Evolutionary conservation across 2,329 filamentous ascomycete species (phyloP).

Genomic region (Aspergillus novoparasiticus): DNA sequence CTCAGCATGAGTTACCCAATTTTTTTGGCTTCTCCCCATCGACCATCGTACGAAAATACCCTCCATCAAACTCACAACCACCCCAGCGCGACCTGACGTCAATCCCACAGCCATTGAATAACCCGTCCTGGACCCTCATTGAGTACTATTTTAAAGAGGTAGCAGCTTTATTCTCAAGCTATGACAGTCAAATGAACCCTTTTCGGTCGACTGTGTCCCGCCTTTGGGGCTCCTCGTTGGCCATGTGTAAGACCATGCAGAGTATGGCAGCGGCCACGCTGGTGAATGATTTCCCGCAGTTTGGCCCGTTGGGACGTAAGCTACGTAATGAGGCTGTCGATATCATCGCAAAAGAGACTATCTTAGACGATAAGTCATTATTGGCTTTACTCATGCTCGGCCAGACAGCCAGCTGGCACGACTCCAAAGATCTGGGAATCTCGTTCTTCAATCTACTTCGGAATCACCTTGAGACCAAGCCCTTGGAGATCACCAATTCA

Average conservation of each 20-base stretch:
- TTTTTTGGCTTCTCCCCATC: slow-evolving; percentile 36
- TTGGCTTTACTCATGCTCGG: slow-evolving; percentile 62
- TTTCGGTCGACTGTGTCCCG: slow-evolving; percentile 61
- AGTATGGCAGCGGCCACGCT: slow-evolving; percentile 66
- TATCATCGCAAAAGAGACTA: slow-evolving; percentile 51
- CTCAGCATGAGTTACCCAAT: slow-evolving; percentile 20
- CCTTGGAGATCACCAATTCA: slow-evolving; percentile 29
- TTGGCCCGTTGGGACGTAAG: slow-evolving; percentile 52
- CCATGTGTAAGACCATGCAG: slow-evolving; percentile 63
- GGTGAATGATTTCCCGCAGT: slow-evolving; percentile 59
- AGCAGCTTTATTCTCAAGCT: slow-evolving; percentile 64
- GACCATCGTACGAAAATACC: slow-evolving; percentile 37
- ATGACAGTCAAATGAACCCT: slow-evolving; percentile 64
- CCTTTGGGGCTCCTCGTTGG: slow-evolving; percentile 60
- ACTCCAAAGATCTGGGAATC: slow-evolving; percentile 57
- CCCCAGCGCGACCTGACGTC: slow-evolving; percentile 33
- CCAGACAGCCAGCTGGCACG: slow-evolving; percentile 63
- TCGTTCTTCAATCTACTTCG: slow-evolving; percentile 51
- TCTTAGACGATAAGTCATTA: slow-evolving; percentile 57
- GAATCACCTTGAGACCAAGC: slow-evolving; percentile 45
- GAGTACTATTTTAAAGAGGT: slow-evolving; percentile 68
- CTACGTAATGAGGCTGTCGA: slow-evolving; percentile 57
- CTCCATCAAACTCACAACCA: slow-evolving; percentile 24
- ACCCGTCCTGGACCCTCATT: slow-evolving; percentile 59
- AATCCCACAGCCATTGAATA: slow-evolving; percentile 45